Evolutionary conservation across 2,329 filamentous ascomycete genomes (phyloP), one percentile per base, ranked within the genome.

Genomic region (Fusarium protoensiforme): DNA sequence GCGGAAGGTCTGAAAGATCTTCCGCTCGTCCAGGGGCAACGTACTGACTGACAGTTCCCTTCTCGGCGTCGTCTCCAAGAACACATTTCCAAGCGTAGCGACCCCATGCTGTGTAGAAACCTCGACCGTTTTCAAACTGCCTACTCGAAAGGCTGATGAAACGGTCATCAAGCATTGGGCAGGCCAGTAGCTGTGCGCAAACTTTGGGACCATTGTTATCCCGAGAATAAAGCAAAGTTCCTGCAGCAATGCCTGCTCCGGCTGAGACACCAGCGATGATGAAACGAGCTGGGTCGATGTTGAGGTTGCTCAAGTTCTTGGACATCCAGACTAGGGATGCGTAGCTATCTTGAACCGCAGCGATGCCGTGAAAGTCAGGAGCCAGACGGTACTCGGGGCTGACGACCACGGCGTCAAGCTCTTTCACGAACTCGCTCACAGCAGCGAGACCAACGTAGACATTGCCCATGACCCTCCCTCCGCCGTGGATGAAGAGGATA

Each of bases 111-210:
- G 64, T 58, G 14, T 70, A 68, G 13, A 61, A 65, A 0, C 57
- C 68, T 29, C 67, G 16, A 1, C 59, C 68, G 9, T 62, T 38
- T 58, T 68, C 68, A 31, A 65, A 68, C 22, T 73, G 70, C 2
- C n/a, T 24, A 4, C 48, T 51, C 0, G 70, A 71, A 2, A 71
- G 7, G 8, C 20, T 71, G 7, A 38, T 43, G 20, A 39, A 54
- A 4, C 70, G 35, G 13, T 71, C 68, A n/a, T 73, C 70, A 27
- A 73, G 56, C 70, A 73, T 71, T 0, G 70, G 70, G 18, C 70
- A 73, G 1, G 58, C 16, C 1, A 73, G 59, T 3, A 73, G n/a
- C 20, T 73, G 70, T 4, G 61, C 68, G 27, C 59, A 46, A 7
- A 66, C 11, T 11, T 38, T 61, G 1, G 70, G 70, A 0, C 70